Evolutionary conservation across 1,139 yeast genomes (phyloP), one percentile per base, ranked within the genome.

Genomic region (Hansenula sp.): DNA sequence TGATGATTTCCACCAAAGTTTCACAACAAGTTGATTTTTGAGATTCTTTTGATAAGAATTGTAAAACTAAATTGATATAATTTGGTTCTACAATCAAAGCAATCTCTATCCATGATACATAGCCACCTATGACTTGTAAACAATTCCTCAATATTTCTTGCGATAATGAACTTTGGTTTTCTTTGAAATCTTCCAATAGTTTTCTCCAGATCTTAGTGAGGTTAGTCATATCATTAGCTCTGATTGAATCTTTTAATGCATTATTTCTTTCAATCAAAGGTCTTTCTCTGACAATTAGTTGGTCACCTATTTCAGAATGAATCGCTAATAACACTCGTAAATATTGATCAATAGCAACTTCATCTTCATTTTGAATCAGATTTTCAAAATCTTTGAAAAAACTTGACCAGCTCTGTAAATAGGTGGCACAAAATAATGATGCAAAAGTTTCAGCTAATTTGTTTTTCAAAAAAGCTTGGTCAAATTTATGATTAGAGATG

Each of bases 91-190:
- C 78, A 48, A 94, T 83, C 49, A 93, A 70, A 28, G 82, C 73
- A 50, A 93, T 87, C 59, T 94, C 99, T 65, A 93, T 89, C 99
- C 99, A 94, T 28, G 91, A 84, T 27, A 90, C 87, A 74, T 87
- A 94, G 19, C 81, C 81, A 8, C 97, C 98, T 45, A 93, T 77
- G 45, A 82, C 81, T 44, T 73, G 72, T 45, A 89, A 71, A n/a
- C 82, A 70, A 46, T 77, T 75, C 48, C 76, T 79, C 45, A 84
- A 61, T 39, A 84, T 77, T 18, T 76, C 85, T 35, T 60, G 61
- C 10, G 73, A 49, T 36, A 70, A 43, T 7, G 45, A 50, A 7
- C 50, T 49, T 5, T 51, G 52, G 27, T 49, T 52, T 31, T 52
- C 50, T 48, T 54, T 41, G 59, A 49, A 54, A 45, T 53, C 59